phyloP scores from a whole-genome alignment of 371 early-diverging fungal genomes.

The Apophysomyces variabilis region DNA sequence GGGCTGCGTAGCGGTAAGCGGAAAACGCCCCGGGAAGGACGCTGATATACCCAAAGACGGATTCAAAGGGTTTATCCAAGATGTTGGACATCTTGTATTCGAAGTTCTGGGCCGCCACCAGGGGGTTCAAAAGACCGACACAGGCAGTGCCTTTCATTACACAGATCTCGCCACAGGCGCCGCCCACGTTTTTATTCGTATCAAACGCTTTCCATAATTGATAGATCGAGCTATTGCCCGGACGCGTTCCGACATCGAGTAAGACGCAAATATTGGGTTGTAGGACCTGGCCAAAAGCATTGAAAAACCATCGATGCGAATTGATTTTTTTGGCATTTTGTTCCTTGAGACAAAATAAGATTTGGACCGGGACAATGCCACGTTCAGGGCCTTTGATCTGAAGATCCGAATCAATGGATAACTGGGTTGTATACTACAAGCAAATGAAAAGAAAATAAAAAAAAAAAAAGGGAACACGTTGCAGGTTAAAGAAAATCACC shows the following conservation, averaged over 20 bases:
- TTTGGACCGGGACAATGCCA: slow-evolving; percentile 80
- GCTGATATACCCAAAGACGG: slow-evolving; percentile 85
- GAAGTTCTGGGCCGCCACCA: slow-evolving; percentile 84
- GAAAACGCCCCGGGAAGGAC: slow-evolving; percentile 90
- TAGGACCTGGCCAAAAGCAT: slow-evolving; percentile 79
- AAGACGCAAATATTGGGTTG: slow-evolving; percentile 80
- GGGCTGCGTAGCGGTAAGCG: slow-evolving; percentile 81
- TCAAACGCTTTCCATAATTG: slow-evolving; percentile 85
- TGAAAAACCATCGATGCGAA: slow-evolving; percentile 91
- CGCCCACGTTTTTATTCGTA: slow-evolving; percentile 68
- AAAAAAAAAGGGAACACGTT: neutral
- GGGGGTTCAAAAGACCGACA: slow-evolving; percentile 69
- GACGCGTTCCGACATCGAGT: slow-evolving; percentile 86
- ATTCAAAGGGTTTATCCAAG: slow-evolving; percentile 87
- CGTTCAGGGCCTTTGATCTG: slow-evolving; percentile 69
- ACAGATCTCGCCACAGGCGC: slow-evolving; percentile 89
- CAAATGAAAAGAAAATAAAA: neutral
- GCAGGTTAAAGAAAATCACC: too few species aligned
- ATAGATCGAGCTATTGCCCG: slow-evolving; percentile 71
- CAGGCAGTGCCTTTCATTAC: slow-evolving; percentile 72
- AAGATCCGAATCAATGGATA: slow-evolving; percentile 77
- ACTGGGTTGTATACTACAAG: slow-evolving; percentile 82
- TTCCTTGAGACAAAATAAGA: slow-evolving; percentile 82
- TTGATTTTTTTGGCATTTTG: slow-evolving; percentile 80
- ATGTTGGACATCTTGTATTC: slow-evolving; percentile 88